These are phyloP conservation scores for Monosporascus sp. DNA, from an alignment of 2,329 filamentous ascomycete genomes.

Conservation along the genomic window DNA sequence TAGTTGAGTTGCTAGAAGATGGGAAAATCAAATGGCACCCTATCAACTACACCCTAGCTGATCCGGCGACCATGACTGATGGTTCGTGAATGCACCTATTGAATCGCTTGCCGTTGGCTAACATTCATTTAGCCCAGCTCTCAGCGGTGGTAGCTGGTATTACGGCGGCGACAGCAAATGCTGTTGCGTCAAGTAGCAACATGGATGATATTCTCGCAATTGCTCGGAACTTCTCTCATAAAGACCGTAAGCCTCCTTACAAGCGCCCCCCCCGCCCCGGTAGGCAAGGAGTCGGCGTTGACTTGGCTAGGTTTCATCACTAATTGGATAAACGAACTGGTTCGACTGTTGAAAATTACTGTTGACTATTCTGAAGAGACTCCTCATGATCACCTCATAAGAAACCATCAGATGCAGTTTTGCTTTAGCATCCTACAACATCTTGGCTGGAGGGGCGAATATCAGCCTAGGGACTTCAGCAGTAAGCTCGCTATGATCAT, in stretches of 20 bases:
- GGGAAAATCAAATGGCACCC: conserved; percentile 55
- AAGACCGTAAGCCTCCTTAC: conserved; percentile 25
- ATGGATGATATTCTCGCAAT: conserved; percentile 71
- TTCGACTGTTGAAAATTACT: conserved; percentile 64
- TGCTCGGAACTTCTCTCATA: conserved; percentile 45
- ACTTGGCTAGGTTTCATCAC: conserved; percentile 47
- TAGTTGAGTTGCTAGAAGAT: conserved; percentile 54
- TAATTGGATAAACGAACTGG: conserved; percentile 61
- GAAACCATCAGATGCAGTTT: conserved; percentile 67
- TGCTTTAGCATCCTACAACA: conserved; percentile 76
- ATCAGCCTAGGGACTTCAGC: conserved; percentile 55
- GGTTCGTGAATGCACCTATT: conserved; percentile 31
- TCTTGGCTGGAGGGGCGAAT: conserved; percentile 65
- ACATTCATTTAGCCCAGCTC: conserved; percentile 41
- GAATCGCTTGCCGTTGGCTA: conserved; percentile 4
- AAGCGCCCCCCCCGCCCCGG: too few relatives aligned
- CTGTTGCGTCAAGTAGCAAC: conserved; percentile 41
- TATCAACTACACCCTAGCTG: conserved; percentile 44
- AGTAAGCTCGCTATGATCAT: conserved; percentile 72
- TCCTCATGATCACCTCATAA: conserved; percentile 65
- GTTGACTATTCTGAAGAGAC: conserved; percentile 79
- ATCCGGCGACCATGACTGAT: conserved; percentile 45
- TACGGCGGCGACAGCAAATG: conserved; percentile 45
- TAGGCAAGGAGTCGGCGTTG: not conserved
- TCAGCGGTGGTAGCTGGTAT: conserved; percentile 58